Evolutionary conservation across 352 stramenopile genomes (phyloP).

Genomic region (Phytophthora colocasiae): DNA sequence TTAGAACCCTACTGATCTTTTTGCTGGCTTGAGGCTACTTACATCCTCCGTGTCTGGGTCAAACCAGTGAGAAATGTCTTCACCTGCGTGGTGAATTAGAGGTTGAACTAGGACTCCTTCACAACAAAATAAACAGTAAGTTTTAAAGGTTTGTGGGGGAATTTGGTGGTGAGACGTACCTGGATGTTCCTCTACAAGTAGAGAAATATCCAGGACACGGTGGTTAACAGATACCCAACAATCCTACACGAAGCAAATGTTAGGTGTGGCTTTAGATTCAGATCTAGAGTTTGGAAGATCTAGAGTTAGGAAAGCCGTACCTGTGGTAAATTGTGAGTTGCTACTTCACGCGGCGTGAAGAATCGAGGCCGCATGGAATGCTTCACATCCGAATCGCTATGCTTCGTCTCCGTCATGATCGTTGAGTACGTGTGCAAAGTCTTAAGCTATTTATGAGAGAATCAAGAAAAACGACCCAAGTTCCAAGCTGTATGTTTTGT

Average conservation of each 20-base stretch:
- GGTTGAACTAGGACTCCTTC: conserved; percentile 79
- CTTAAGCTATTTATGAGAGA: conserved; percentile 2
- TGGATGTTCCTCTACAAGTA: conserved; percentile 71
- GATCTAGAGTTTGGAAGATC: not conserved
- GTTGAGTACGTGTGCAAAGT: not conserved
- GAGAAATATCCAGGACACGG: conserved; percentile 86
- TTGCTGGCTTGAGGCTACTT: conserved; percentile 1
- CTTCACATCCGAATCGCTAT: conserved; percentile 10
- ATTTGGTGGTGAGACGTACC: conserved; percentile 28
- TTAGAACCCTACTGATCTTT: not conserved
- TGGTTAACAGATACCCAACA: conserved; percentile 82
- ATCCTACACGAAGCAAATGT: conserved; percentile 41
- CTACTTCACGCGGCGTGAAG: conserved; percentile 85
- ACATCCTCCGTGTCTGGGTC: conserved; percentile 75
- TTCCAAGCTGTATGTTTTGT: no score
- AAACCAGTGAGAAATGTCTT: conserved; percentile 95
- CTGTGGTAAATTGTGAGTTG: conserved; percentile 82
- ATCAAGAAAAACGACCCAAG: not conserved
- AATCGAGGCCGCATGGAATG: conserved; percentile 35
- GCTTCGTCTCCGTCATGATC: conserved; percentile 23
- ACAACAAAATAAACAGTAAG: conserved; percentile 1
- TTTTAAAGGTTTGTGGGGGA: not conserved
- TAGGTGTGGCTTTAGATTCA: not conserved
- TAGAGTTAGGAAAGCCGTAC: no score
- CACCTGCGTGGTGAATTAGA: conserved; percentile 84